Evolutionary conservation across 2,329 filamentous ascomycete species (phyloP), one percentile per base, ranked within the genome.

Genomic region (Alternaria gansuensis): DNA sequence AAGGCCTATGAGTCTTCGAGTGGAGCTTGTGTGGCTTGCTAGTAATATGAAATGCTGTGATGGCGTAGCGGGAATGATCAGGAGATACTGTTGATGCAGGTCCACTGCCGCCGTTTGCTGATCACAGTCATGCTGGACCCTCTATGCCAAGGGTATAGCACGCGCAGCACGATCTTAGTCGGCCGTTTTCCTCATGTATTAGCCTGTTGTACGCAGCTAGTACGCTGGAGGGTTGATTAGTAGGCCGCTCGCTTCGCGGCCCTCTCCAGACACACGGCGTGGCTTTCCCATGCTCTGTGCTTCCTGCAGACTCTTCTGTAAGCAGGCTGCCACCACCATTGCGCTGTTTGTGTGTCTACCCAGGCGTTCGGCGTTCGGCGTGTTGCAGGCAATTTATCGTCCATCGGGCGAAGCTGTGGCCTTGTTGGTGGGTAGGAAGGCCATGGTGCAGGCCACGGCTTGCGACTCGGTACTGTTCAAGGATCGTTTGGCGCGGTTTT

Each of bases 11-110:
- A 43, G 44, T 50, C 64, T 66, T 66, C 58, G 63, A 70, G 40
- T 36, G 49, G 46, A 57, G 39, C 52, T 56, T 51, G 50, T 50
- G 54, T 41, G 59, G 60, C 66, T 71, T 76, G 69, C 71, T 66
- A 54, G 66, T 51, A 71, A 72, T 71, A 66, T 67, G 62, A 44
- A 44, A 57, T 57, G 64, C 56, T 71, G 55, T 51, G 56, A 40
- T 58, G 59, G 60, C 51, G 57, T 57, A 60, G 59, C 57, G 61
- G 45, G 62, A 60, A 56, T 64, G 59, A 57, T 64, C 63, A 68
- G 58, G 59, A 68, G 67, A 63, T 60, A 50, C 58, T 58, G 58
- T 58, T 65, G 57, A 69, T 76, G 74, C 74, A 75, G 71, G 71
- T 73, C 70, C 72, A 68, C 49, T 56, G 57, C 56, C 53, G 58